Base-by-base conservation (phyloP, 306 rosid species). In the Astragalus membranaceus region DNA sequence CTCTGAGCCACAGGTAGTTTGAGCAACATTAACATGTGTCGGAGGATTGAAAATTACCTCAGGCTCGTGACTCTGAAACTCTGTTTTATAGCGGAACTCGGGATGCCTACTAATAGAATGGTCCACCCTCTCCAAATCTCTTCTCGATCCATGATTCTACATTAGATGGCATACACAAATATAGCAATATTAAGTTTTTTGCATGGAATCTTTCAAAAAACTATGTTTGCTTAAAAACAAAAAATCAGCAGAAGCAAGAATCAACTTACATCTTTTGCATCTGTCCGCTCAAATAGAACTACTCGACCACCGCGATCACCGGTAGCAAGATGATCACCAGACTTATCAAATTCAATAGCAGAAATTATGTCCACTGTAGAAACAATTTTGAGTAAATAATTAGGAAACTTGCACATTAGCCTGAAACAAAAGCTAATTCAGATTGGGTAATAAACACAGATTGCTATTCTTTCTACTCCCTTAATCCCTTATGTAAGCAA, bases 301-400 rank as follows among this genome's bases (percentile, higher is more conserved):
- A 95, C 99, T 54, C 99, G 91, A 33, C 99, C 99, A 67, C 99
- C 99, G n/a, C 97, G 96, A 74, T 95, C 99, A 23, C 99, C 99
- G 8, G 99, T 95, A 75, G 97, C 99, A 73, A 95, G 99, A 87
- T 91, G 97, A 78, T 91, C 91, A 46, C 99, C 99, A 64, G 81
- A 86, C 81, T 82, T 91, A 82, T 95, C 99, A 43, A 95, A 95
- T 78, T 95, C 99, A 67, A 95, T 95, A 26, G 99, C 99, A 79
- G 99, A 95, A 75, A 95, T 95, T 64, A 95, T 91, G 84, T 95
- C 99, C 81, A 95, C 99, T 95, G 93, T 78, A 79, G 57, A 82
- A 73, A 64, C 14, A 67, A 77, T 71, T 41, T 59, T 49, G 30
- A 36, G 39, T 54, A 72, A 65, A 57, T 54, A 69, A 71, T 64